phyloP scores from a whole-genome alignment of 495 filamentous ascomycete species.

The Tuber magnatum region DNA sequence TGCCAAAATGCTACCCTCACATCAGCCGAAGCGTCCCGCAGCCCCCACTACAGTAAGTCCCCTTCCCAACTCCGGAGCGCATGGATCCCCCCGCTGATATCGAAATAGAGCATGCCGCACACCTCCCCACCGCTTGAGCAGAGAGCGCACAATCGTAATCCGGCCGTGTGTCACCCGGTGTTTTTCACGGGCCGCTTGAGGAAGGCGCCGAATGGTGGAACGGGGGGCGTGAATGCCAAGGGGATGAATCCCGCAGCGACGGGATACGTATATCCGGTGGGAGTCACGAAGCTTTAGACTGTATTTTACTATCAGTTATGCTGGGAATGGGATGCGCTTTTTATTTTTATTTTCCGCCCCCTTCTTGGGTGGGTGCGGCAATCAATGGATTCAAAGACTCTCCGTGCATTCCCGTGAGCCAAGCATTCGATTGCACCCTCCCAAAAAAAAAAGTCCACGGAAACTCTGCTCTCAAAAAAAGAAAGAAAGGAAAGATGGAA shows the following conservation, averaged over 20 bases:
- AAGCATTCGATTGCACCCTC: background rate
- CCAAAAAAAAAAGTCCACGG: background rate
- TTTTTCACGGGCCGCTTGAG: conserved; percentile 54
- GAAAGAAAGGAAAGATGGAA: too few relatives aligned
- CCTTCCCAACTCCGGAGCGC: background rate
- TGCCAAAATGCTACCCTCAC: conserved; percentile 27
- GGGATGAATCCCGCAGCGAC: conserved; percentile 47
- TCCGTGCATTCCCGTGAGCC: background rate
- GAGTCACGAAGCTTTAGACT: background rate
- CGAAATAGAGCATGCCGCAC: conserved; percentile 6
- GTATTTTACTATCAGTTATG: too few relatives aligned
- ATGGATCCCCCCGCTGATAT: conserved; percentile 7
- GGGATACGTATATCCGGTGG: conserved; percentile 47
- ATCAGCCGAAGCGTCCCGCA: conserved; percentile 24
- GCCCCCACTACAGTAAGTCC: conserved; percentile 10
- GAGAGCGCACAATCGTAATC: conserved; percentile 43
- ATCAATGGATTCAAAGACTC: background rate
- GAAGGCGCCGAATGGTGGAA: conserved; percentile 40
- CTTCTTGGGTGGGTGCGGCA: background rate
- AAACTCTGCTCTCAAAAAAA: too few relatives aligned
- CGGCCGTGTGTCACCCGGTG: conserved; percentile 51
- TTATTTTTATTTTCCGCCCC: background rate
- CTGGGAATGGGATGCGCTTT: background rate
- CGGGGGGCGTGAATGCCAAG: conserved; percentile 21
- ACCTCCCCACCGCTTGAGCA: conserved; percentile 18